A percentile compares a stretch with the other conserved stretches of the same genome.
Conservation (phyloP, 768 basidiomycete genomes). For the Mycena chlorophos region DNA sequence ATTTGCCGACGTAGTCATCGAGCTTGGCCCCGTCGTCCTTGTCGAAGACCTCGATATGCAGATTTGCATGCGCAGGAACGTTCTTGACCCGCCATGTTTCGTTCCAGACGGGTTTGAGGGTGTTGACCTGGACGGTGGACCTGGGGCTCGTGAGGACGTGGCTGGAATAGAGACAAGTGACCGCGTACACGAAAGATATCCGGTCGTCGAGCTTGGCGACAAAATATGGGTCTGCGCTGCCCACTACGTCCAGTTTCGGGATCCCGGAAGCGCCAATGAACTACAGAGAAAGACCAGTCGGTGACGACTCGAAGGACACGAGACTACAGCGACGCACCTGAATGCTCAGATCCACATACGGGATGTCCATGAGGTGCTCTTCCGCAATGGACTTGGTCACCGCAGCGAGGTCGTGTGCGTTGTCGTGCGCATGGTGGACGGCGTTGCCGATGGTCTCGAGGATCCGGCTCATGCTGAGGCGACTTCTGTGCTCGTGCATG, state of each 20-base stretch:
- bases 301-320: neutral
- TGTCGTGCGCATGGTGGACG: slow-evolving; percentile 30
- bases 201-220: slow-evolving; percentile 63
- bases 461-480: slow-evolving; percentile 37
- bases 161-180: slow-evolving; percentile 44
- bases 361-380: slow-evolving; percentile 38
- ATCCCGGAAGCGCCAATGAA: slow-evolving; percentile 72
- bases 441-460: slow-evolving; percentile 29
- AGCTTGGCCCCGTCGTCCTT: slow-evolving; percentile 59
- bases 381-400: slow-evolving; percentile 32
- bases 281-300: slow-evolving; percentile 29
- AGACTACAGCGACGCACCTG: slow-evolving; percentile 45
- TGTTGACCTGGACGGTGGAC: slow-evolving; percentile 61
- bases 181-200: slow-evolving; percentile 64
- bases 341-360: slow-evolving; percentile 60
- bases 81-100: slow-evolving; percentile 73
- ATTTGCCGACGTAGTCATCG: slow-evolving; percentile 68
- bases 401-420: slow-evolving; percentile 35
- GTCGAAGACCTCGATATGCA: slow-evolving; percentile 65
- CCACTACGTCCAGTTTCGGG: slow-evolving; percentile 70
- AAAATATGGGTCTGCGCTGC: slow-evolving; percentile 70
- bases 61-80: slow-evolving; percentile 61
- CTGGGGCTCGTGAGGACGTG: slow-evolving; percentile 34
- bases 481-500: slow-evolving; percentile 34
- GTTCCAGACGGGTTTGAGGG: slow-evolving; percentile 71